These are phyloP conservation scores for Nitzschia palea DNA, from an alignment of 108 stramenopile species.

Conservation along the genomic window DNA sequence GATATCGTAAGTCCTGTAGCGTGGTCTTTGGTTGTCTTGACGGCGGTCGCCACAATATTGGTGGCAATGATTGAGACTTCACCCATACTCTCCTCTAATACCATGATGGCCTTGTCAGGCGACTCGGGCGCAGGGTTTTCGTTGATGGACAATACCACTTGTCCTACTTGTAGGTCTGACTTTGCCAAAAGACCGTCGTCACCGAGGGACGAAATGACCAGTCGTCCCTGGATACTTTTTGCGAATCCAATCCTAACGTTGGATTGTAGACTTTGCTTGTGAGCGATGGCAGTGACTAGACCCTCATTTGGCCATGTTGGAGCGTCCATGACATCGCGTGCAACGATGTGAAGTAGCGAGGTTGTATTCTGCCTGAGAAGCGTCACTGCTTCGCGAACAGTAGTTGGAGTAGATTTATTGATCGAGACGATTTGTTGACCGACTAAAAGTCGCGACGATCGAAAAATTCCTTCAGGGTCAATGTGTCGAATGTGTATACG, in stretches of 20 bases:
- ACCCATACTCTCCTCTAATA: background rate
- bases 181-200: background rate
- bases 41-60: background rate
- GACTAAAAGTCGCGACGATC: background rate
- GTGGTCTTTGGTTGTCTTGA: background rate
- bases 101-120: background rate
- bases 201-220: background rate
- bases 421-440: conserved; percentile 8
- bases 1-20: background rate
- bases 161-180: background rate
- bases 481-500: conserved; percentile 2
- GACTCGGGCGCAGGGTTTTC: background rate
- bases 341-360: background rate
- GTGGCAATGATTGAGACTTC: background rate
- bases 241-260: background rate
- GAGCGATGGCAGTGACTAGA: background rate
- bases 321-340: background rate
- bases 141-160: conserved; percentile 2
- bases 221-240: background rate
- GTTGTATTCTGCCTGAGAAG: background rate
- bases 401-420: background rate
- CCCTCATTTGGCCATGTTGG: background rate
- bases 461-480: conserved; percentile 1
- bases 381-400: background rate
- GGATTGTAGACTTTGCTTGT: background rate